A percentile compares a stretch with the other conserved stretches of the same genome.
Conservation (phyloP, 2,329 filamentous ascomycete species). For the Thyridium curvatum region DNA sequence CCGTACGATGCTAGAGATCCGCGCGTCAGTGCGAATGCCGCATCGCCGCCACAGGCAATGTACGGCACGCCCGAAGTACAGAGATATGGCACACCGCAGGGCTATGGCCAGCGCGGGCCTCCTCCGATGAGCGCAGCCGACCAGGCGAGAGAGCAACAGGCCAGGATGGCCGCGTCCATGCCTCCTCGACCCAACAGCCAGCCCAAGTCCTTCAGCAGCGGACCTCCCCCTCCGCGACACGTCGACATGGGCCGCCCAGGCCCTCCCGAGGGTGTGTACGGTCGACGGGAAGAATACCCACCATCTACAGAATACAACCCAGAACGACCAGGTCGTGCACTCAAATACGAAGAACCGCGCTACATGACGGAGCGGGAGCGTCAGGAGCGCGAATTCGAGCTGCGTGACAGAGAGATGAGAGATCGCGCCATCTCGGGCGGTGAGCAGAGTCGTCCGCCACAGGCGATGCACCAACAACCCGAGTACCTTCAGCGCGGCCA, state of each 20-base stretch:
- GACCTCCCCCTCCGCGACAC: constrained; percentile 32
- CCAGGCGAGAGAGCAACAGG: constrained; percentile 31
- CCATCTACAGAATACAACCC: constrained; percentile 44
- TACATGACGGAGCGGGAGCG: constrained; percentile 43
- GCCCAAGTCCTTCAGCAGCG: constrained; percentile 40
- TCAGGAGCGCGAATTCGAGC: constrained; percentile 26
- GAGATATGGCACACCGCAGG: constrained; percentile 53
- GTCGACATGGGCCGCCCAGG: constrained; percentile 38
- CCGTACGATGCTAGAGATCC: constrained; percentile 40
- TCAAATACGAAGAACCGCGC: constrained; percentile 48
- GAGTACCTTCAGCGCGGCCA: constrained; percentile 35
- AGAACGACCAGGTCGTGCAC: constrained; percentile 35
- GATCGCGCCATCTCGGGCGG: constrained; percentile 43
- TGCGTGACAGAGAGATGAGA: constrained; percentile 20
- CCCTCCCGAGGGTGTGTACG: constrained; percentile 31
- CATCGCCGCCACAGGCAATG: constrained; percentile 41
- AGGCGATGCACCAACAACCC: constrained; percentile 32
- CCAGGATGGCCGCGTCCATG: constrained; percentile 25
- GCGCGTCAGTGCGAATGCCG: constrained; percentile 31
- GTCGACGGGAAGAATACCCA: constrained; percentile 41
- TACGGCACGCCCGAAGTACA: constrained; percentile 52
- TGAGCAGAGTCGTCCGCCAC: constrained; percentile 34
- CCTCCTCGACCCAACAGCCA: constrained; percentile 46
- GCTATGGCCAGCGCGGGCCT: constrained; percentile 44
- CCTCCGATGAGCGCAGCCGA: constrained; percentile 34